phyloP scores from a whole-genome alignment of 306 rosid genomes.

The Lathyrus sativus region DNA sequence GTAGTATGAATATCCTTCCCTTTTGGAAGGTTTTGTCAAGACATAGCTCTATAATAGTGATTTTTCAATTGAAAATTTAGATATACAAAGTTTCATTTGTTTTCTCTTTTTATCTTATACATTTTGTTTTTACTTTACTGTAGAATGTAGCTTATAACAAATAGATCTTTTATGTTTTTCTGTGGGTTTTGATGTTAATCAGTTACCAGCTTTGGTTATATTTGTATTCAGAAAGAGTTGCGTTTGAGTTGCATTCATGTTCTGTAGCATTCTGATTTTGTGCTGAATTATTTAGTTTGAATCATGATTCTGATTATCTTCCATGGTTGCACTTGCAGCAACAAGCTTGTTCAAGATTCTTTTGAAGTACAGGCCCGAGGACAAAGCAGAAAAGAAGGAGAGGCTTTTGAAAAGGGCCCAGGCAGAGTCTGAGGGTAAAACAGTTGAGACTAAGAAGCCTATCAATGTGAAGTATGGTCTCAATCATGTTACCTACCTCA shows the following conservation, averaged over 20 bases:
- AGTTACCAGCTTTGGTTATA: not conserved
- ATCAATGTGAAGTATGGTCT: slow-evolving; percentile 77
- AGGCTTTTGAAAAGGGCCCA: slow-evolving; percentile 72
- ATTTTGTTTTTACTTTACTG: not conserved
- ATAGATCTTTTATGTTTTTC: too few species aligned
- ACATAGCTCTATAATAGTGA: not conserved
- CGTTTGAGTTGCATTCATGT: not conserved
- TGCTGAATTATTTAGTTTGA: not conserved
- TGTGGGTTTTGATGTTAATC: not conserved
- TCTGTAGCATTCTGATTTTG: too few species aligned
- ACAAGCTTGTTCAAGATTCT: slow-evolving; percentile 74
- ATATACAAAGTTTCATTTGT: too few species aligned
- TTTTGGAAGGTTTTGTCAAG: not conserved
- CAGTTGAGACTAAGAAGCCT: slow-evolving; percentile 68
- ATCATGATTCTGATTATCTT: not conserved
- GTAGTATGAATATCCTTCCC: not conserved
- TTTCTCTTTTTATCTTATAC: not conserved
- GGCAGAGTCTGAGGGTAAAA: slow-evolving; percentile 69
- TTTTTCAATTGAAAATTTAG: too few species aligned
- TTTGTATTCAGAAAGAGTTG: too few species aligned
- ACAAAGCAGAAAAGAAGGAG: slow-evolving; percentile 74
- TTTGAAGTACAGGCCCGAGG: slow-evolving; percentile 78
- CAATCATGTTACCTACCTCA: slow-evolving; percentile 78
- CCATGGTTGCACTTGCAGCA: slow-evolving; percentile 42
- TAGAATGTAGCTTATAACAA: not conserved